Evolutionary conservation across 768 basidiomycete genomes (phyloP), one percentile per base, ranked within the genome.

Genomic region (Mycena kentingensis): DNA sequence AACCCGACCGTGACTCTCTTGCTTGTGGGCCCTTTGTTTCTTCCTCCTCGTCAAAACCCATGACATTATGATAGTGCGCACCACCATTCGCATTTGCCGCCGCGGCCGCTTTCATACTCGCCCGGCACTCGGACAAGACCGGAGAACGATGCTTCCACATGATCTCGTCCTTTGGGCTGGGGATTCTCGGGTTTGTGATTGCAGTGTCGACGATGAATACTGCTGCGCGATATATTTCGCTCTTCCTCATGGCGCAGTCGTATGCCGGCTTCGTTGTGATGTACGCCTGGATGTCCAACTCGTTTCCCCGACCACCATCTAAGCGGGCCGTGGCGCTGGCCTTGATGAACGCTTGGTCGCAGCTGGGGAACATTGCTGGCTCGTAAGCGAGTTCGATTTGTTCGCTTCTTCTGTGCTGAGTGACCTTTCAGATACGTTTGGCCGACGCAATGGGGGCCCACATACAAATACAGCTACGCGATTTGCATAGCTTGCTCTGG

Each of bases 261-360:
- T 89, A 87, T 57, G 77, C 86, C 1, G 87, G 82, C 13, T 87
- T 85, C 69, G 75, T 88, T 52, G 78, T 82, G 47, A 78, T 88
- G 36, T 71, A 71, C 54, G 72, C 77, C 18, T 80, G 79, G 78
- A 70, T 75, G 49, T 74, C 72, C 64, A 76, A 76, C 56, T 73
- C 72, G 16, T 70, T 96, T 70, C 82, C 90, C 24, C 81, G 81
- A 18, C 87, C 93, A 22, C 78, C 90, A 5, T 83, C 89, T 34
- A 93, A 93, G 69, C 84, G 91, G 10, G 88, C 91, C 12, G 86
- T 92, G 18, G 85, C 89, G 6, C 75, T 94, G 53, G 91, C 89
- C 11, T 72, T 88, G 61, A 80, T 91, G 64, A 90, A 93, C 67
- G 83, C 86, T 24, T 88, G 88, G 68, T 84, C 86, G 26, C 86